These are phyloP conservation scores for Aspergillus cejpii DNA, from an alignment of 2,329 filamentous ascomycete species.

Conservation along the genomic window DNA sequence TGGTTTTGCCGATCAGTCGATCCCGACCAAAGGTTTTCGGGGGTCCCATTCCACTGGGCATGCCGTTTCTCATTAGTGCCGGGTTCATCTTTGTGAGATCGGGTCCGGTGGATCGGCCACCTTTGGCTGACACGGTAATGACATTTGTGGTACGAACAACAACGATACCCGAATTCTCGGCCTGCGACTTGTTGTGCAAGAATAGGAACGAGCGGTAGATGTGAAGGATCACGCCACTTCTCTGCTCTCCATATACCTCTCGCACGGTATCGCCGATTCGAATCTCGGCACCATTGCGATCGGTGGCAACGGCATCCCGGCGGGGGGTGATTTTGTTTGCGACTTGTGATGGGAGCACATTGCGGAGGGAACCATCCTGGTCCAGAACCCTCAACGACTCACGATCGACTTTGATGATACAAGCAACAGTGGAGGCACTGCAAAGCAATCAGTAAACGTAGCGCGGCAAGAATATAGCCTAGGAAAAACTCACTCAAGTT, in stretches of 20 bases:
- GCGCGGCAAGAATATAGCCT: not conserved
- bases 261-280: conserved; percentile 86
- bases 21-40: conserved; percentile 71
- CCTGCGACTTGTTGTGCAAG: conserved; percentile 73
- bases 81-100: conserved; percentile 92
- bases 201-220: conserved; percentile 92
- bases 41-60: conserved; percentile 54
- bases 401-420: conserved; percentile 89
- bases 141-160: conserved; percentile 81
- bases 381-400: conserved; percentile 87
- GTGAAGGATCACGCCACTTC: conserved; percentile 83
- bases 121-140: conserved; percentile 87
- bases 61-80: conserved; percentile 65
- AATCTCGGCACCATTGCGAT: conserved; percentile 89
- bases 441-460: conserved; percentile 23
- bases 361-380: conserved; percentile 76
- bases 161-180: conserved; percentile 84
- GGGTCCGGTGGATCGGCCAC: conserved; percentile 67
- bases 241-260: conserved; percentile 77
- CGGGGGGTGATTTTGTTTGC: conserved; percentile 79
- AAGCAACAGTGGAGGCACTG: conserved; percentile 77
- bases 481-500: conserved; percentile 61
- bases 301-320: conserved; percentile 80
- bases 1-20: conserved; percentile 80
- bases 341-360: conserved; percentile 83